A percentile compares a stretch with the other conserved stretches of the same genome.
Conservation (phyloP, 176 grass and related monocot species). For the Chloris gayana region DNA sequence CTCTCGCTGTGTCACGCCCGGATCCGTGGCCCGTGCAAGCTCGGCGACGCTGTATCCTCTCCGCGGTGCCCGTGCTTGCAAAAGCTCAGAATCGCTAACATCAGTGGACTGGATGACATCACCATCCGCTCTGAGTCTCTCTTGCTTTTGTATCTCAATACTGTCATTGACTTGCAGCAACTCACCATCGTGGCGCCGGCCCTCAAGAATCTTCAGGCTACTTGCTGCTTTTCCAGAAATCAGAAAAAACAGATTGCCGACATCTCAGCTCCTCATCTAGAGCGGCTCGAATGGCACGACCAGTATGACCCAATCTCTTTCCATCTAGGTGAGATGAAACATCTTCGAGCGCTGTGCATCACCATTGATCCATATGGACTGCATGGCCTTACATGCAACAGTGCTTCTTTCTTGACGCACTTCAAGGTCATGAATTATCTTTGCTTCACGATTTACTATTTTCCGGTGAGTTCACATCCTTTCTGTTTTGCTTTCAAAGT, state of each 20-base stretch:
- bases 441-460: background rate
- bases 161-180: background rate
- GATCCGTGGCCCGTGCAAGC: background rate
- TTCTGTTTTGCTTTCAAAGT: background rate
- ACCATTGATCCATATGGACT: background rate
- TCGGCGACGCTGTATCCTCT: constrained; percentile 24
- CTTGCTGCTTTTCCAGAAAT: background rate
- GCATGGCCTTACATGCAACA: background rate
- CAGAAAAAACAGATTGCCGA: background rate
- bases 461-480: constrained; percentile 12
- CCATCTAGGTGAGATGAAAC: background rate
- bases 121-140: constrained; percentile 15
- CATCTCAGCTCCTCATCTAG: constrained; percentile 17
- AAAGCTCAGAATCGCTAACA: background rate
- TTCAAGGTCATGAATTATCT: background rate
- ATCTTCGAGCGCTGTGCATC: background rate
- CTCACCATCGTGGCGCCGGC: constrained; percentile 16
- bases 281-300: background rate
- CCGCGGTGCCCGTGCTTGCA: constrained; percentile 6
- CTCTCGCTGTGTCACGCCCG: background rate
- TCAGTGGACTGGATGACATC: background rate
- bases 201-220: background rate
- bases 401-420: background rate
- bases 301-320: constrained; percentile 10
- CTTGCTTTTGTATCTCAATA: background rate